phyloP scores from a whole-genome alignment of 106 monocot species.

The Dioscorea alata region DNA sequence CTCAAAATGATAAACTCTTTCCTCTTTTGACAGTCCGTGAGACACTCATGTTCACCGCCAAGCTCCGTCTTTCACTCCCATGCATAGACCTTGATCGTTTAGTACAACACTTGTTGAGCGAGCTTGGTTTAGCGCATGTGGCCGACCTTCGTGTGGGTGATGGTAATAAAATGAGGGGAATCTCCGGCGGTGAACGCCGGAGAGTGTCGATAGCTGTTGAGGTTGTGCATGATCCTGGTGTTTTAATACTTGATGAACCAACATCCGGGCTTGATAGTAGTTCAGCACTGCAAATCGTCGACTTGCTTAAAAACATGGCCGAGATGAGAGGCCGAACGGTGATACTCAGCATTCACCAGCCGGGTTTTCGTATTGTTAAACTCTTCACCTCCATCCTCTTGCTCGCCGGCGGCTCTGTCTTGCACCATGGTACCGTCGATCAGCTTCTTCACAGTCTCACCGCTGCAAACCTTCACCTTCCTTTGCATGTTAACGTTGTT shows the following conservation, averaged over 20 bases:
- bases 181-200: slow-evolving; percentile 83
- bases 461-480: slow-evolving; percentile 37
- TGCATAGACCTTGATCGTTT: slow-evolving; percentile 2
- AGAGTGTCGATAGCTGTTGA: slow-evolving; percentile 82
- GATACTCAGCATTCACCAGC: slow-evolving; percentile 91
- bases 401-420: slow-evolving; percentile 56
- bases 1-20: slow-evolving; percentile 68
- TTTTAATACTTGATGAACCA: slow-evolving; percentile 92
- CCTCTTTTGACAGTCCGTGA: slow-evolving; percentile 87
- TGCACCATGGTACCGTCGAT: slow-evolving; percentile 66
- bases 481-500: slow-evolving; percentile 51
- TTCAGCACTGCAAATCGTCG: slow-evolving; percentile 69
- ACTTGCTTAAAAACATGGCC: slow-evolving; percentile 69
- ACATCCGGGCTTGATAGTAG: slow-evolving; percentile 86
- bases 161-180: slow-evolving; percentile 20
- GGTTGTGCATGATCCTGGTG: slow-evolving; percentile 58
- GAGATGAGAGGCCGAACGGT: slow-evolving; percentile 57
- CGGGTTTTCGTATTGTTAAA: slow-evolving; percentile 67
- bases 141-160: slow-evolving; percentile 40
- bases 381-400: slow-evolving; percentile 57
- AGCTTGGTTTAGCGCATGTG: slow-evolving; percentile 53
- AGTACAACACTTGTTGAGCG: slow-evolving; percentile 42
- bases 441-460: slow-evolving; percentile 30
- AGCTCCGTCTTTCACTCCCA: slow-evolving; percentile 40
- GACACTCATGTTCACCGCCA: slow-evolving; percentile 64